Evolutionary conservation across 345 rosid genomes (phyloP), one percentile per base, ranked within the genome.

Genomic region (Citrus maxima): DNA sequence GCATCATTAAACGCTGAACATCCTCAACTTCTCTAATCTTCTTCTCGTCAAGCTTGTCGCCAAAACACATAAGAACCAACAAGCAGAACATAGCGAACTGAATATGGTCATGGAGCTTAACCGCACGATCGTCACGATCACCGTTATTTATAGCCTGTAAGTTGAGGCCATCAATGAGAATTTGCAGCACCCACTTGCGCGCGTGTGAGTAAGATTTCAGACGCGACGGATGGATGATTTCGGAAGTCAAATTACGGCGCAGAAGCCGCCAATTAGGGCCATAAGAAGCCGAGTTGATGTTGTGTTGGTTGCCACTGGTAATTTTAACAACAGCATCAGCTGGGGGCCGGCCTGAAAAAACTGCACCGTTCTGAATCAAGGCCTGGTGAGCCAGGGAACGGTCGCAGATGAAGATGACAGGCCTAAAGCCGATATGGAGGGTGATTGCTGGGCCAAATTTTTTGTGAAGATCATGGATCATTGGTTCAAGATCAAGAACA

Each of bases 181-280:
- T 70, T 16, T 75, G 37, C 35, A 80, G 67, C 9, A 80, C 79
- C 71, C 70, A 75, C n/a, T 70, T 75, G 46, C 79, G 56, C 3
- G 66, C 66, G 1, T 10, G 66, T 16, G 66, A 27, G 66, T 27
- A 62, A 1, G 66, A 62, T 62, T 62, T 27, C 34, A 62, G 34
- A 62, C 19, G 66, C 19, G 66, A 27, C 28, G 35, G 66, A 62
- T 62, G 66, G 18, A 62, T 30, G 6, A 62, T 62, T 25, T 62
- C 66, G 19, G 19, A 28, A 13, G 35, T 62, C 66, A 62, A 21
- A 16, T 62, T 62, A 27, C 66, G 34, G 34, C 66, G 66, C 66
- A 27, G 66, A 62, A 62, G 66, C 34, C 66, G 35, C 66, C 66
- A 62, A 13, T 30, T 62, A 62, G 66, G 66, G 34, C 66, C 66